Evolutionary conservation across 2,329 filamentous ascomycete genomes (phyloP), one percentile per base, ranked within the genome.

Genomic region (Apiospora pterosperma): DNA sequence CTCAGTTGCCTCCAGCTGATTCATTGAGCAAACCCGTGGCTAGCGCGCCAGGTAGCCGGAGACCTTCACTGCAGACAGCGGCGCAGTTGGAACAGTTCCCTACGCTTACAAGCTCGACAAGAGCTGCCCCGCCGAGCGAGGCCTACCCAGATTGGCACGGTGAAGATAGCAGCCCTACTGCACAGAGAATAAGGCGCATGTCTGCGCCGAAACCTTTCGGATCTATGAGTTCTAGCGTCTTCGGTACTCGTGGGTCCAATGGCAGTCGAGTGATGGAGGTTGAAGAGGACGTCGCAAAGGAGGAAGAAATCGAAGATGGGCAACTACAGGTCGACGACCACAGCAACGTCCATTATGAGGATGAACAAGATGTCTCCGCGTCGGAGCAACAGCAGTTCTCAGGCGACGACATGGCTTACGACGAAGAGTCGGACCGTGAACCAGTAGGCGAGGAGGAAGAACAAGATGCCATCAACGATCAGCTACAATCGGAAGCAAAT

Each of bases 111-210:
- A 69, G 65, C 63, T 71, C 72, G 52, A 68, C 65, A 3, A 70
- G 68, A 36, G 67, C 62, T 23, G 63, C 64, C 23, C 61, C 63
- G 34, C 44, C 68, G 11, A 72, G 63, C 42, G 64, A 69, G 14
- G 64, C 68, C 59, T 67, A 64, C 16, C 65, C 69, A 60, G 67
- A 62, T 28, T 69, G 65, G 69, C 42, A 31, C 16, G 66, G 62
- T 16, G 61, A 71, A 12, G 39, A 62, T 11, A 65, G 68, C 48
- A 66, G 64, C 42, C 68, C 65, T 21, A 64, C 62, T 38, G 39
- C 36, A 5, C 65, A 66, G 60, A 64, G 63, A 36, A 59, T 34
- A 34, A 64, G 62, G 16, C 67, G 65, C 21, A 62, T 68, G 36
- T 61, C 66, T 39, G 65, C 67, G 34, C 65, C 63, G 39, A 64